These are phyloP conservation scores for Akanthomyces lecanii DNA, from an alignment of 2,329 filamentous ascomycete genomes.

Conservation along the genomic window DNA sequence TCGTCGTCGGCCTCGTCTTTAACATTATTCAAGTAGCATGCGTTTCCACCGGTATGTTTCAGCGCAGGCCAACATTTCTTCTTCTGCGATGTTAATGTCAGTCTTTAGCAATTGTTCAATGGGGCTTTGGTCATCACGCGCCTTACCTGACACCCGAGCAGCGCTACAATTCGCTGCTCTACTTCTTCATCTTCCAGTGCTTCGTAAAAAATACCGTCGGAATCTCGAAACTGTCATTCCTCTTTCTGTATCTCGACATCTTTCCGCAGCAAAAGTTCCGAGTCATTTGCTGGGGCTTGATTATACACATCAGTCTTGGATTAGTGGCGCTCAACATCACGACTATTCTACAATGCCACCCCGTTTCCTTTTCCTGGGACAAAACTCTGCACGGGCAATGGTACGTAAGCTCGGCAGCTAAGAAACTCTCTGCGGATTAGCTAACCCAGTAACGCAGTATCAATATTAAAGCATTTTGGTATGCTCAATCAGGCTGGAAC, in stretches of 20 bases:
- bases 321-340: conserved; percentile 10
- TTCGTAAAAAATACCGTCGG: conserved; percentile 13
- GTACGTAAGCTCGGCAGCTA: background rate
- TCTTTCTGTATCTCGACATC: conserved; percentile 14
- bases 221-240: conserved; percentile 6
- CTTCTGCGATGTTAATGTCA: background rate
- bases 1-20: conserved; percentile 11
- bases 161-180: conserved; percentile 10
- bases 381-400: conserved; percentile 11
- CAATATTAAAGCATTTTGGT: conserved; percentile 16
- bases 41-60: conserved; percentile 1
- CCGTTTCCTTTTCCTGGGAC: conserved; percentile 13
- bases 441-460: background rate
- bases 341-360: conserved; percentile 11
- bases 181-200: conserved; percentile 16
- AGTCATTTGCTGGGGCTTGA: conserved; percentile 7
- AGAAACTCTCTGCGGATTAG: background rate
- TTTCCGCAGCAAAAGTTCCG: conserved; percentile 14
- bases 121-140: conserved; percentile 14
- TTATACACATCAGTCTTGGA: conserved; percentile 8
- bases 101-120: conserved; percentile 5
- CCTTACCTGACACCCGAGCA: conserved; percentile 8
- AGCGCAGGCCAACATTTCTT: background rate
- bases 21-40: conserved; percentile 14
- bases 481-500: conserved; percentile 14